A percentile compares a stretch with the other conserved stretches of the same genome.
These are phyloP conservation scores for Erythrophleum fordii DNA, from an alignment of 306 rosid genomes.

Conservation along the genomic window DNA sequence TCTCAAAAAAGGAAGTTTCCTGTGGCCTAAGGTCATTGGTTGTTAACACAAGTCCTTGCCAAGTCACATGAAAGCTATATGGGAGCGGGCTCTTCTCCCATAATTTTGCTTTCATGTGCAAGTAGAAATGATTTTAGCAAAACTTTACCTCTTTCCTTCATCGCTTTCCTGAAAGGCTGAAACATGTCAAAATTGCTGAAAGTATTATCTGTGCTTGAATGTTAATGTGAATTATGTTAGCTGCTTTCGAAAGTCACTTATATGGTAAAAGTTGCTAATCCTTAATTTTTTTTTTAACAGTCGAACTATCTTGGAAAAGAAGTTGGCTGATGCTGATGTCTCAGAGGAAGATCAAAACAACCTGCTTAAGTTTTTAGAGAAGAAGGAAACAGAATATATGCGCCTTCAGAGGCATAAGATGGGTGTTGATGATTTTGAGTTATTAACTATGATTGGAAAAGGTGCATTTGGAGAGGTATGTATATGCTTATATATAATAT, in stretches of 20 bases:
- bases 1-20: slow-evolving; percentile 4
- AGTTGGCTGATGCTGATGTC: slow-evolving; percentile 98
- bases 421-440: slow-evolving; percentile 94
- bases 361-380: slow-evolving; percentile 86
- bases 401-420: slow-evolving; percentile 98
- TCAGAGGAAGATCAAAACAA: slow-evolving; percentile 98
- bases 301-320: slow-evolving; percentile 82
- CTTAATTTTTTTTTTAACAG: slow-evolving; percentile 53
- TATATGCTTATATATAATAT: slow-evolving; percentile 5
- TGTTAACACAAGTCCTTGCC: neutral
- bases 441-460: slow-evolving; percentile 95
- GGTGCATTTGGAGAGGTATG: slow-evolving; percentile 99
- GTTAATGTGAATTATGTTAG: slow-evolving; percentile 18
- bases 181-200: slow-evolving; percentile 35
- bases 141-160: neutral
- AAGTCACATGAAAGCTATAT: neutral
- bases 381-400: slow-evolving; percentile 99
- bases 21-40: slow-evolving; percentile 20
- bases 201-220: slow-evolving; percentile 29
- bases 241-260: slow-evolving; percentile 2
- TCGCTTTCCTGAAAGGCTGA: slow-evolving; percentile 10
- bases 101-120: slow-evolving; percentile 19
- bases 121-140: neutral
- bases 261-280: slow-evolving; percentile 8
- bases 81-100: slow-evolving; percentile 9